phyloP scores from a whole-genome alignment of 2,329 filamentous ascomycete species.

The Microcyclosporella mali region DNA sequence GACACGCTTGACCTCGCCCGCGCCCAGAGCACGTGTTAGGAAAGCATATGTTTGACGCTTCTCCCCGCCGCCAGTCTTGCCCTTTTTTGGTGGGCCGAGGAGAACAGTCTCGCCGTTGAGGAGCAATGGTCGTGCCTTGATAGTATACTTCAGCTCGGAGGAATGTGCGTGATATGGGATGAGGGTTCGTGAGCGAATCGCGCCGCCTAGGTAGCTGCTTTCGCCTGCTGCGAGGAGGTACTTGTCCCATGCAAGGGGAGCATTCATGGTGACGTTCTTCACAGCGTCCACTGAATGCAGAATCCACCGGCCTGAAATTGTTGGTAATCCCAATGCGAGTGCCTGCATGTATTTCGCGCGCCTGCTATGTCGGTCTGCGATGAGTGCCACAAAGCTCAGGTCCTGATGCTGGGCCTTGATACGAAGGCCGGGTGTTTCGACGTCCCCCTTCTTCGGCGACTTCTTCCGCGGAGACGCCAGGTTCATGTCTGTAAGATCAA shows the following conservation, averaged over 20 bases:
- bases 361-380: slow-evolving; percentile 78
- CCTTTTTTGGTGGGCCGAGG: slow-evolving; percentile 58
- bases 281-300: slow-evolving; percentile 55
- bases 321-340: slow-evolving; percentile 80
- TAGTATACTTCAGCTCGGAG: slow-evolving; percentile 52
- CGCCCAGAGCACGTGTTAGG: slow-evolving; percentile 70
- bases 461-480: slow-evolving; percentile 15
- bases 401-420: slow-evolving; percentile 48
- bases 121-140: slow-evolving; percentile 41
- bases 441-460: slow-evolving; percentile 14
- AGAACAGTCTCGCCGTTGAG: slow-evolving; percentile 60
- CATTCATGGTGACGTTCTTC: slow-evolving; percentile 16
- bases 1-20: slow-evolving; percentile 59
- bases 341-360: slow-evolving; percentile 93
- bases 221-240: slow-evolving; percentile 84
- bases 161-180: slow-evolving; percentile 51
- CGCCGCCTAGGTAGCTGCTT: slow-evolving; percentile 68
- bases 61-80: slow-evolving; percentile 47
- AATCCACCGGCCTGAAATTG: slow-evolving; percentile 76
- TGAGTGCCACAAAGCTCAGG: slow-evolving; percentile 74
- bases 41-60: slow-evolving; percentile 71
- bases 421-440: slow-evolving; percentile 18
- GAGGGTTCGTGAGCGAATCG: slow-evolving; percentile 68
- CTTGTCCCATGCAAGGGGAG: slow-evolving; percentile 65
- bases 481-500: slow-evolving; percentile 47